Percentiles rank a stretch among this genome's conserved stretches.
Evolutionary conservation across 306 rosid genomes (phyloP).

Genomic region (Pyrus pyrifolia): DNA sequence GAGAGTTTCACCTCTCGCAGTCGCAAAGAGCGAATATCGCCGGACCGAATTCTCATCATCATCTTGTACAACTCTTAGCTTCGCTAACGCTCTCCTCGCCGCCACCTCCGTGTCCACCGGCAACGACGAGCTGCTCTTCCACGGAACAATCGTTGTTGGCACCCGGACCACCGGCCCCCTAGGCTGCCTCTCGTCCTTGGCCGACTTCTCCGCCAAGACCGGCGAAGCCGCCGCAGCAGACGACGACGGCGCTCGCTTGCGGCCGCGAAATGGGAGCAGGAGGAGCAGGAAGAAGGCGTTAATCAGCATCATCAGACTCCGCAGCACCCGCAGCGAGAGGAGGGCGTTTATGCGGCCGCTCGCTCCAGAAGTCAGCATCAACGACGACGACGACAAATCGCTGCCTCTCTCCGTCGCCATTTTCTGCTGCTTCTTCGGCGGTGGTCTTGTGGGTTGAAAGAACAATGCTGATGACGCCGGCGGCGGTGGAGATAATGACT

Average conservation of each 20-base stretch:
- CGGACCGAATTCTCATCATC: conserved; percentile 27
- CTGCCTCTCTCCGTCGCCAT: conserved; percentile 26
- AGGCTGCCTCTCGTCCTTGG: conserved; percentile 28
- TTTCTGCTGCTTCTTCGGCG: no score
- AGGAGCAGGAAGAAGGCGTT: conserved; percentile 42
- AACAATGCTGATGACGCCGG: background rate
- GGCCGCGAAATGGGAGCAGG: conserved; percentile 61
- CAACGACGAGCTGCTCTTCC: conserved; percentile 34
- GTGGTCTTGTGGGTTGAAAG: background rate
- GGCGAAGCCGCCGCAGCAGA: background rate
- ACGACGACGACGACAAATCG: conserved; percentile 12
- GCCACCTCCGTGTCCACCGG: conserved; percentile 42
- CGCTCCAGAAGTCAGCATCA: conserved; percentile 63
- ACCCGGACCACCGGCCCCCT: conserved; percentile 41
- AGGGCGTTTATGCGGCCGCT: conserved; percentile 56
- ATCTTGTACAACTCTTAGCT: conserved; percentile 53
- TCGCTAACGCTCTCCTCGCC: conserved; percentile 63
- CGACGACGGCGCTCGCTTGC: conserved; percentile 19
- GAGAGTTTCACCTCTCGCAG: conserved; percentile 55
- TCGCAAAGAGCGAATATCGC: conserved; percentile 44
- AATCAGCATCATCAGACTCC: conserved; percentile 46
- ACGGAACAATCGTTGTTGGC: conserved; percentile 45
- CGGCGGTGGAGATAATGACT: background rate
- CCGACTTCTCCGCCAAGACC: conserved; percentile 18
- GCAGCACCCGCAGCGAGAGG: conserved; percentile 45